Evolutionary conservation across 768 basidiomycete genomes (phyloP).

Genomic region (Phaeotremella skinneri): DNA sequence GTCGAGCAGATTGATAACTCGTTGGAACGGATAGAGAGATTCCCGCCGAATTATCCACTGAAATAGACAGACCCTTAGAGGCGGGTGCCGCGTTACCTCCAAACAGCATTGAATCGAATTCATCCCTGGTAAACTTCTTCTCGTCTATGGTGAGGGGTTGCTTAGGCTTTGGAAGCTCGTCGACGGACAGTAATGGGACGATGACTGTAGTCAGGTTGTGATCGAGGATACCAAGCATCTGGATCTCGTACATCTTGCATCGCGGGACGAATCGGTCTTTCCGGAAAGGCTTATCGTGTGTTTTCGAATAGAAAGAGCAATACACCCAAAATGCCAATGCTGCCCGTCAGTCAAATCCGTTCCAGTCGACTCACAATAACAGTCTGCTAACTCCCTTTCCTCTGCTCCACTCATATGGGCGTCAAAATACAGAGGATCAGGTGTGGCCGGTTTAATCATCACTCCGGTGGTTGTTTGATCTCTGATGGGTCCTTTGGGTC

Average conservation of each 20-base stretch:
- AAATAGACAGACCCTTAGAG: slow-evolving; percentile 4
- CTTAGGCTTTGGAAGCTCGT: slow-evolving; percentile 25
- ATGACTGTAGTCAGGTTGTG: slow-evolving; percentile 89
- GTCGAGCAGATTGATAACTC: slow-evolving; percentile 43
- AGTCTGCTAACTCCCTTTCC: slow-evolving; percentile 38
- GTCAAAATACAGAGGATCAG: slow-evolving; percentile 50
- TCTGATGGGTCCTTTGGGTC: slow-evolving; percentile 52
- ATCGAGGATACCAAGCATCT: slow-evolving; percentile 87
- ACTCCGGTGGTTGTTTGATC: slow-evolving; percentile 15
- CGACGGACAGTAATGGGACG: slow-evolving; percentile 59
- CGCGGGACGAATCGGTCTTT: slow-evolving; percentile 77
- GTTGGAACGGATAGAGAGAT: slow-evolving; percentile 14
- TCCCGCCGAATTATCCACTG: slow-evolving; percentile 17
- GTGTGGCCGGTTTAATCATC: slow-evolving; percentile 53
- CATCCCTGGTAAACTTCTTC: slow-evolving; percentile 27
- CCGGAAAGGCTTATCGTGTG: slow-evolving; percentile 54
- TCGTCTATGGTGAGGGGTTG: slow-evolving; percentile 25
- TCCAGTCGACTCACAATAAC: slow-evolving; percentile 41
- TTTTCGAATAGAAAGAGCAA: slow-evolving; percentile 53
- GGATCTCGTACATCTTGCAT: slow-evolving; percentile 95
- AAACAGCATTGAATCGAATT: slow-evolving; percentile 42
- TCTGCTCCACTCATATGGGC: slow-evolving; percentile 24
- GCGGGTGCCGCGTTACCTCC: slow-evolving; percentile 11
- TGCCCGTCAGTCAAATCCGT: slow-evolving; percentile 16
- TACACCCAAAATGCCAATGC: slow-evolving; percentile 52